phyloP scores from a whole-genome alignment of 2,329 filamentous ascomycete species.

The Penicillium sp. region DNA sequence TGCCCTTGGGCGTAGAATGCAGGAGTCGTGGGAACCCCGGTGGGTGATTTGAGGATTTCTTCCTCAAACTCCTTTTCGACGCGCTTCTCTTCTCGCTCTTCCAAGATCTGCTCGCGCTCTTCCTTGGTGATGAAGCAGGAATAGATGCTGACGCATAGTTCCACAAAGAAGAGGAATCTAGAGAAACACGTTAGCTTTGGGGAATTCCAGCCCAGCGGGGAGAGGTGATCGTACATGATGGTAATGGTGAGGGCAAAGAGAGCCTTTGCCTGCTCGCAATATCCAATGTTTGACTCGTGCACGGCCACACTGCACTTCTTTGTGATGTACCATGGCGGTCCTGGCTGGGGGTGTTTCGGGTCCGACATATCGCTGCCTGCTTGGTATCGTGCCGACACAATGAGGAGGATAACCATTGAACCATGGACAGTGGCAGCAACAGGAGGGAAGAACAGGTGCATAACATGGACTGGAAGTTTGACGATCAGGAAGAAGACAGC shows the following conservation, averaged over 20 bases:
- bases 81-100: constrained; percentile 37
- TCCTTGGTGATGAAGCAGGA: constrained; percentile 47
- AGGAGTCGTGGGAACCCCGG: constrained; percentile 34
- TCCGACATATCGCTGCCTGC: constrained; percentile 59
- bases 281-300: constrained; percentile 47
- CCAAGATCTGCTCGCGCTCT: constrained; percentile 34
- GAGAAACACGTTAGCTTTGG: constrained; percentile 11
- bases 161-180: constrained; percentile 52
- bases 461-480: constrained; percentile 56
- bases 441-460: constrained; percentile 57
- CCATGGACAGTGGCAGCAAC: constrained; percentile 54
- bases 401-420: constrained; percentile 52
- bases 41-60: constrained; percentile 41
- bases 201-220: not conserved
- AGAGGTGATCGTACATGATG: constrained; percentile 47
- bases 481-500: constrained; percentile 60
- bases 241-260: constrained; percentile 57
- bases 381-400: constrained; percentile 56
- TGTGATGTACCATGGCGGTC: constrained; percentile 62
- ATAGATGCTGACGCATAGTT: constrained; percentile 49
- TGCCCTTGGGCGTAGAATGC: constrained; percentile 16
- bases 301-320: constrained; percentile 57
- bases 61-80: constrained; percentile 43
- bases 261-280: constrained; percentile 60
- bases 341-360: constrained; percentile 51